Conservation (phyloP, 495 filamentous ascomycete genomes). For the Neurospora sublineolata region DNA sequence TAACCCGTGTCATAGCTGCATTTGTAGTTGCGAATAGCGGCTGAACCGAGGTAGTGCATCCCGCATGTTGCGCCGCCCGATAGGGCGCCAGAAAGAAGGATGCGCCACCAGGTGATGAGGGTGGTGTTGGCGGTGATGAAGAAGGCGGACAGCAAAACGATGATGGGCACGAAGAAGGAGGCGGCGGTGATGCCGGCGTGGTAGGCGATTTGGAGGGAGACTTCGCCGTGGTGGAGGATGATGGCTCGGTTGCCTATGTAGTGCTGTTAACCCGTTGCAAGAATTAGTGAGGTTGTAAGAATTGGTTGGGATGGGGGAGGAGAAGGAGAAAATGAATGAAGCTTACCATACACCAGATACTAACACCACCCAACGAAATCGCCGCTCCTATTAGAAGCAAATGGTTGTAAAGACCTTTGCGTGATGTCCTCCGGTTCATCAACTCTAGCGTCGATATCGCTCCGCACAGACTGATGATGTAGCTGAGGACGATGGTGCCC, state of each 20-base stretch:
- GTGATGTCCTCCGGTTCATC: slow-evolving; percentile 61
- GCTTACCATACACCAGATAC: slow-evolving; percentile 52
- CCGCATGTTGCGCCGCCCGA: slow-evolving; percentile 66
- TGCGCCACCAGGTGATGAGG: slow-evolving; percentile 43
- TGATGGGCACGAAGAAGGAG: slow-evolving; percentile 71
- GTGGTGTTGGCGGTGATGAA: slow-evolving; percentile 48
- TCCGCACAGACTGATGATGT: slow-evolving; percentile 66
- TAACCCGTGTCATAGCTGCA: slow-evolving; percentile 44
- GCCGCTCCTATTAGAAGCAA: slow-evolving; percentile 62
- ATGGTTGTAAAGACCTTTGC: slow-evolving; percentile 59
- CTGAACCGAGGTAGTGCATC: slow-evolving; percentile 85
- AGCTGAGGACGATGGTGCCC: slow-evolving; percentile 62
- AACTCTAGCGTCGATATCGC: slow-evolving; percentile 70
- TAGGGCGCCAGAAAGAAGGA: slow-evolving; percentile 50
- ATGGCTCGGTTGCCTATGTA: slow-evolving; percentile 79
- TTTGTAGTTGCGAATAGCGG: slow-evolving; percentile 68
- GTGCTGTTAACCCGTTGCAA: slow-evolving; percentile 30
- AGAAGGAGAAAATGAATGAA: background rate
- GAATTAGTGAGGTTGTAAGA: too few relatives aligned
- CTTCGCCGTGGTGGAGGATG: slow-evolving; percentile 48
- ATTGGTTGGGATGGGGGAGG: too few relatives aligned
- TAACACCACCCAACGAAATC: slow-evolving; percentile 67
- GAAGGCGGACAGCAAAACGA: slow-evolving; percentile 64
- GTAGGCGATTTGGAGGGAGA: slow-evolving; percentile 59
- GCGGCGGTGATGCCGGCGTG: slow-evolving; percentile 58